Base-by-base conservation (phyloP, 495 filamentous ascomycete genomes). In the Penicillium bialowiezense region DNA sequence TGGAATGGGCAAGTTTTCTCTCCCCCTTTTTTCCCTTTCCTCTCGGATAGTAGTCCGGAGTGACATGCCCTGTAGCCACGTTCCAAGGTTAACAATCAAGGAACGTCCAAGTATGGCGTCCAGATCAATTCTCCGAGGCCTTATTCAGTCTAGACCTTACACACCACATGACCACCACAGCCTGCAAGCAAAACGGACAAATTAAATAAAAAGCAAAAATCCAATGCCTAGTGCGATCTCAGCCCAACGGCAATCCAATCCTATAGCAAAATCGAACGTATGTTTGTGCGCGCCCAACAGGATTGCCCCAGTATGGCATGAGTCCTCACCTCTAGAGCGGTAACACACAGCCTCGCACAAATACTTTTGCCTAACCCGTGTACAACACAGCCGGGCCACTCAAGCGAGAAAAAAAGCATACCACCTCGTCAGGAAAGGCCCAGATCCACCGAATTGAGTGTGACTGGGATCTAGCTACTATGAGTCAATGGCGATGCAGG, bases 111-210 rank as follows among this genome's bases (percentile, higher is more conserved):
- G 4, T 26, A 26, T 26, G 23, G 23, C 23, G 3, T 26, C 23
- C n/a, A n/a, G n/a, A n/a, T 43, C 23, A 24, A 48, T 39, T 40
- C 36, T 32, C 45, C 45, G 44, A 33, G 15, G 7, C 28, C 28
- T 8, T 15, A 13, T n/a, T 24, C 19, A 39, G 35, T 31, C 44
- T 39, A 31, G 44, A 48, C 38, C 23, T 10, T 8, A 9, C 26
- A 20, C 15, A 38, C 34, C 44, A 48, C 34, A 38, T 48, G 45
- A 48, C 35, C 24, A 20, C 14, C 36, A 48, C 7, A 48, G 20
- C 26, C 36, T 39, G 35, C 35, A 14, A 12, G 35, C 35, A 14
- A 12, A 32, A 12, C 5, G 7, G 29, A 32, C 13, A 5, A 21
- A 29, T n/a, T n/a, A n/a, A n/a, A n/a, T n/a, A 29, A 41, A 19